Evolutionary conservation across 441 rosid genomes (phyloP), one percentile per base, ranked within the genome.

Genomic region (Biscutella laevigata): DNA sequence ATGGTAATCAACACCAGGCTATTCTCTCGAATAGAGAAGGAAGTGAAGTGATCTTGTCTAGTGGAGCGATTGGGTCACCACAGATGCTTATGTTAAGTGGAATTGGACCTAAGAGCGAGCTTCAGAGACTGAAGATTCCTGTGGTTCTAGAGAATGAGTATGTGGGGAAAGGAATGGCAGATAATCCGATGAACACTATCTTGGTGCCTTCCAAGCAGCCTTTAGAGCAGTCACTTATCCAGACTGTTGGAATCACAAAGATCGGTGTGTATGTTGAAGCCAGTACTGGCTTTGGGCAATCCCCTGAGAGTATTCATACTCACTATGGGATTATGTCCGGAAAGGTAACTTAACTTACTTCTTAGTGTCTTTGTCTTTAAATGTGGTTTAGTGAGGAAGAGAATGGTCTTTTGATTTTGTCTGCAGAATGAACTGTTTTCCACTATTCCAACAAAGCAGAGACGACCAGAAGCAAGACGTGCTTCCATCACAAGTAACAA

Each of bases 51-150:
- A 78, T 92, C 47, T 44, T 86, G 57, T 88, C 99, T 0, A 61
- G 80, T 51, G 99, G 99, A 37, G 99, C 97, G 6, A 81, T 88
- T 13, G 99, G 92, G 16, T 76, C 85, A 19, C 99, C 99, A 28
- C 99, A 92, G 37, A 71, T 92, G 83, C 57, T 92, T 22, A 27
- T 88, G 71, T 77, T 92, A 6, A 92, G 99, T 66, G 99, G 99
- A 1, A 67, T 92, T 48, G 99, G 99, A 34, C 95, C 95, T 5
- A 82, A 67, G 69, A 61, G 54, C 10, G 84, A 88, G 33, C 88
- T 92, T 1, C 26, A 77, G 61, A 80, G 75, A 17, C 35, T 79
- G 27, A 80, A 77, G 66, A 79, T 92, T 59, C 66, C 94, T 5
- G 37, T 74, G 13, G 90, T 86, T 3, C 57, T 80, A 11, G 74